Evolutionary conservation across 768 basidiomycete genomes (phyloP).

Genomic region (Filobasidium floriforme): DNA sequence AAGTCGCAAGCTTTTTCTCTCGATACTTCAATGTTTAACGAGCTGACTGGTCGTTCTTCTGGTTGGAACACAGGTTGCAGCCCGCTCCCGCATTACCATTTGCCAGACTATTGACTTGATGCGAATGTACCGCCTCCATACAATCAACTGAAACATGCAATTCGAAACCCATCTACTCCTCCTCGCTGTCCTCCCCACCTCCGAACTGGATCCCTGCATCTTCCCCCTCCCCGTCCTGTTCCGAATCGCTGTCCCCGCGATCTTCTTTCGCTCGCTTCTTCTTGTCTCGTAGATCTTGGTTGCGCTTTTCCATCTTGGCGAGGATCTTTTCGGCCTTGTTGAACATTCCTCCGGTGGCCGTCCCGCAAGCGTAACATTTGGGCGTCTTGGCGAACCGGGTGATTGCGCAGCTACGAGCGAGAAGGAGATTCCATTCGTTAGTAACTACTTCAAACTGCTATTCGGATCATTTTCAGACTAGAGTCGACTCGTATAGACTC

Average conservation of each 20-base stretch:
- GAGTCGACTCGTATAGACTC: slow-evolving; percentile 25
- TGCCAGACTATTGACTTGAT: slow-evolving; percentile 19
- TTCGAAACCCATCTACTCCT: background rate
- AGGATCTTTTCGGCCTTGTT: slow-evolving; percentile 90
- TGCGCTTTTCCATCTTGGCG: slow-evolving; percentile 66
- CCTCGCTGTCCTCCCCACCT: slow-evolving; percentile 20
- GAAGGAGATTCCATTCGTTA: no score
- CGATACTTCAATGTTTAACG: background rate
- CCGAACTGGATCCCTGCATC: slow-evolving; percentile 34
- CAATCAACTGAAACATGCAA: background rate
- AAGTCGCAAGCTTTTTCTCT: background rate
- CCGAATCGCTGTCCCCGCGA: slow-evolving; percentile 25
- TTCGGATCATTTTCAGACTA: no score
- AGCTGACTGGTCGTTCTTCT: background rate
- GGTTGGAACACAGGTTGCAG: slow-evolving; percentile 55
- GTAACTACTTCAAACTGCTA: no score
- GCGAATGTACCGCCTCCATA: no score
- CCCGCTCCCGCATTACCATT: slow-evolving; percentile 79
- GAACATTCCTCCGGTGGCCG: slow-evolving; percentile 90
- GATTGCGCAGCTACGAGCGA: slow-evolving; percentile 68
- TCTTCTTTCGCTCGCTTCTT: slow-evolving; percentile 11
- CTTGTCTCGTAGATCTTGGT: slow-evolving; percentile 41
- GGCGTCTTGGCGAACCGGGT: slow-evolving; percentile 84
- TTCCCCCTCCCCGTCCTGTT: slow-evolving; percentile 27
- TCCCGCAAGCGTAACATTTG: slow-evolving; percentile 89